Conservation (phyloP, 345 rosid genomes). For the Triadica sebifera region DNA sequence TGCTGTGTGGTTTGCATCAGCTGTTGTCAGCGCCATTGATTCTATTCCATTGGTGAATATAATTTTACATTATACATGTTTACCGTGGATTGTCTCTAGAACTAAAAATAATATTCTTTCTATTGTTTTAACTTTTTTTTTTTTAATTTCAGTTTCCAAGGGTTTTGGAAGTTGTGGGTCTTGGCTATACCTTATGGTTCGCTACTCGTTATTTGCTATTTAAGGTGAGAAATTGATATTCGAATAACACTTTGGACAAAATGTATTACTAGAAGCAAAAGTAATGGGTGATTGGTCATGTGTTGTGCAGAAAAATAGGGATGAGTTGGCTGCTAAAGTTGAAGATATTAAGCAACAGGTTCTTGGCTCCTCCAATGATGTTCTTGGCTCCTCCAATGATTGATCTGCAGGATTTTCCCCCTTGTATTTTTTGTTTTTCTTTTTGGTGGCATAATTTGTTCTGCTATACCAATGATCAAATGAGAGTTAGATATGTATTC, state of each 20-base stretch:
- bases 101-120: not conserved
- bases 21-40: conserved; percentile 70
- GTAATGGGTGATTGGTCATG: not conserved
- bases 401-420: conserved; percentile 14
- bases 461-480: not conserved
- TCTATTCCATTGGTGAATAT: conserved; percentile 77
- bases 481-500: not conserved
- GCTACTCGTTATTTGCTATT: conserved; percentile 66
- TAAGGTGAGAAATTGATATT: conserved; percentile 44
- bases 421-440: not conserved
- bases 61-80: too few species aligned
- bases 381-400: conserved; percentile 59
- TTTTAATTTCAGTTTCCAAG: conserved; percentile 60
- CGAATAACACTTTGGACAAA: not conserved
- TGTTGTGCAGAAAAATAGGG: conserved; percentile 54
- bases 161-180: conserved; percentile 87
- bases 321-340: conserved; percentile 58
- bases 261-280: not conserved
- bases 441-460: not conserved
- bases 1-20: conserved; percentile 56
- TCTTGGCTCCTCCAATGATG: conserved; percentile 58
- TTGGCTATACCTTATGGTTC: conserved; percentile 87
- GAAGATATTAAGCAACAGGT: conserved; percentile 69
- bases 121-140: not conserved
- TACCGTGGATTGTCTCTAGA: not conserved